Base-by-base conservation (phyloP, 1,284 basidiomycete species). In the Moesziomyces aphidis region DNA sequence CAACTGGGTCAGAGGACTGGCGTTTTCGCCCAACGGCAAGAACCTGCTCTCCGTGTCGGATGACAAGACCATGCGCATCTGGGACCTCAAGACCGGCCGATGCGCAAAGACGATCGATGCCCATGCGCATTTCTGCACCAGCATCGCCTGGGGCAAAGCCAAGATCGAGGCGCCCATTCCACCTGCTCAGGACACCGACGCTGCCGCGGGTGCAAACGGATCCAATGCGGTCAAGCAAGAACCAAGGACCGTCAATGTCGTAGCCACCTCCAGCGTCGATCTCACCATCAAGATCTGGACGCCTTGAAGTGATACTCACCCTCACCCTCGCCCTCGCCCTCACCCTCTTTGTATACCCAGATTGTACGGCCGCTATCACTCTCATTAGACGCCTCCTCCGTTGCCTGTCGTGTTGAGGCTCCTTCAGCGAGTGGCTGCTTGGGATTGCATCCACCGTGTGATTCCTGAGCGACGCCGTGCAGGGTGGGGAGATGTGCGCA, bases 21-120 rank as follows among this genome's bases (percentile, higher is more conserved):
- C 68, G 0, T 83, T 82, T 28, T 74, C 79, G 34, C 81, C 81
- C 4, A 80, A 78, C 59, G 94, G 94, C 44, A 94, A 94, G 85
- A 91, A 90, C 82, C 89, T 96, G 5, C 87, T 96, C 17, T 94
- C 93, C 2, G 93, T 91, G 2, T 92, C 92, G 6, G 94, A 96
- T 85, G 94, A 96, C 87, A 93, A 94, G 86, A 93, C 93, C 10
- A 90, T 95, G 79, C 90, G 92, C 10, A 88, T 94, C 17, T 96
- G 94, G 94, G 94, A 96, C 74, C 86, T 96, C 43, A 87, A 88
- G 42, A 92, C 91, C 4, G 91, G 93, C 1, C 89, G 93, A 66
- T 92, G 92, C 80, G 87, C 90, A 74, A 93, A 92, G 86, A 92
- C 90, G 44, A 88, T 95, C 49, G 92, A 95, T 69, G 93, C 93